Conservation (phyloP, 176 grass and related monocot species). For the Musa itinerans region DNA sequence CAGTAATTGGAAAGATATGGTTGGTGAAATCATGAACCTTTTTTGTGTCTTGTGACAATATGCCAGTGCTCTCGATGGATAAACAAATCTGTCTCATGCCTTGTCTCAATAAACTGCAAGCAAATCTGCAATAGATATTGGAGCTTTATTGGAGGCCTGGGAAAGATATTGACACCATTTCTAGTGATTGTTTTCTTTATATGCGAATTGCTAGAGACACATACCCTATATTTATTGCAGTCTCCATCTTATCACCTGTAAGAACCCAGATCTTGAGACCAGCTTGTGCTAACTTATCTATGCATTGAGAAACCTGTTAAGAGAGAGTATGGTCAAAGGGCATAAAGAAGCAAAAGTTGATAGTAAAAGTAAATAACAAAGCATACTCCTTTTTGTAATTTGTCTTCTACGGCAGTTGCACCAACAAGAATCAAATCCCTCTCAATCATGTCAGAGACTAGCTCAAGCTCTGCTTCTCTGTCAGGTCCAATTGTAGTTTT, state of each 20-base stretch:
- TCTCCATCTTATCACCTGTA: conserved; percentile 99
- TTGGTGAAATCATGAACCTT: conserved; percentile 42
- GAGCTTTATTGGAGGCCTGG: background rate
- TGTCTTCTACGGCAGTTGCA: conserved; percentile 93
- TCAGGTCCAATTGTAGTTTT: conserved; percentile 71
- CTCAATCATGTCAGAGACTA: conserved; percentile 83
- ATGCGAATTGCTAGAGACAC: background rate
- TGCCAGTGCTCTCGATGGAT: conserved; percentile 43
- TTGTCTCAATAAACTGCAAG: conserved; percentile 97
- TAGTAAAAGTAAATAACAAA: background rate
- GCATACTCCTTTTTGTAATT: conserved; percentile 74
- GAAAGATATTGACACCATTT: background rate
- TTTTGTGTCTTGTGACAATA: conserved; percentile 59
- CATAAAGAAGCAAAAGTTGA: conserved; percentile 15
- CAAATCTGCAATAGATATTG: conserved; percentile 61
- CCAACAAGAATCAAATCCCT: conserved; percentile 83
- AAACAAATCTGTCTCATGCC: conserved; percentile 90
- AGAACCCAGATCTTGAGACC: conserved; percentile 99
- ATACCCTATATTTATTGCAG: conserved; percentile 98
- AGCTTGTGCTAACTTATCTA: conserved; percentile 93
- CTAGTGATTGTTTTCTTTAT: background rate
- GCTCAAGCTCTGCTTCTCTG: conserved; percentile 74
- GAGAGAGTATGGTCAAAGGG: conserved; percentile 21
- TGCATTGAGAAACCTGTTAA: conserved; percentile 80
- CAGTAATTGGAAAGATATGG: conserved; percentile 10